Evolutionary conservation across 1,284 basidiomycete genomes (phyloP).

Genomic region (Tetrapyrgos nigripes): DNA sequence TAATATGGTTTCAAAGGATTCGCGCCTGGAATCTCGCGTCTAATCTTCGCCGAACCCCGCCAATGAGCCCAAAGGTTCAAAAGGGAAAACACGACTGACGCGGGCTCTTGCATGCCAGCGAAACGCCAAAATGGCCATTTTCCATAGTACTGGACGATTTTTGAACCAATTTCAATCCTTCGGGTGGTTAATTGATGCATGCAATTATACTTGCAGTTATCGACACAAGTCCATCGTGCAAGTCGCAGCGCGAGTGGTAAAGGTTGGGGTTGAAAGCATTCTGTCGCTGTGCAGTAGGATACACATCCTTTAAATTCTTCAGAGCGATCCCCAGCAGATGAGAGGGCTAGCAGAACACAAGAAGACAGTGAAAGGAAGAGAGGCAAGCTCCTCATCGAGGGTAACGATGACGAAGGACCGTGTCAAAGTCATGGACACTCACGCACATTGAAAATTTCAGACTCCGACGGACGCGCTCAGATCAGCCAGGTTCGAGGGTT

Average conservation of each 20-base stretch:
- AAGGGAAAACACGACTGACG: conserved; percentile 91
- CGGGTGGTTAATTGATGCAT: conserved; percentile 83
- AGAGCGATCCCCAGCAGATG: conserved; percentile 19
- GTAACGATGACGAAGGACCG: not conserved
- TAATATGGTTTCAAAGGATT: conserved; percentile 82
- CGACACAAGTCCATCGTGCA: conserved; percentile 80
- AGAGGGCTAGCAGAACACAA: not conserved
- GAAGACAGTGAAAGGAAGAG: not conserved
- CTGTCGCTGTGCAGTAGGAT: conserved; percentile 7
- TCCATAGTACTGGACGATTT: conserved; percentile 86
- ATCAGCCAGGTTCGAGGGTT: too few relatives aligned
- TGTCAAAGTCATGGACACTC: too few relatives aligned
- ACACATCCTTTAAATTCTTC: conserved; percentile 14
- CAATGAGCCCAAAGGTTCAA: conserved; percentile 83
- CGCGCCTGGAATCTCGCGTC: conserved; percentile 50
- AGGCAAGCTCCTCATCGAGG: not conserved
- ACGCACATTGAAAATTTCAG: too few relatives aligned
- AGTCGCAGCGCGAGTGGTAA: conserved; percentile 56
- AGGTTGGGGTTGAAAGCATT: conserved; percentile 12
- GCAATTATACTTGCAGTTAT: conserved; percentile 91
- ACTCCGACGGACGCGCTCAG: too few relatives aligned
- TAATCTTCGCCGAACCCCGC: conserved; percentile 59
- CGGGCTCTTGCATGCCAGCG: conserved; percentile 91
- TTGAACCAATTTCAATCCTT: conserved; percentile 48
- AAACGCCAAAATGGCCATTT: conserved; percentile 97